Conservation (phyloP, 2,329 filamentous ascomycete genomes). For the Trichoderma guizhouense region DNA sequence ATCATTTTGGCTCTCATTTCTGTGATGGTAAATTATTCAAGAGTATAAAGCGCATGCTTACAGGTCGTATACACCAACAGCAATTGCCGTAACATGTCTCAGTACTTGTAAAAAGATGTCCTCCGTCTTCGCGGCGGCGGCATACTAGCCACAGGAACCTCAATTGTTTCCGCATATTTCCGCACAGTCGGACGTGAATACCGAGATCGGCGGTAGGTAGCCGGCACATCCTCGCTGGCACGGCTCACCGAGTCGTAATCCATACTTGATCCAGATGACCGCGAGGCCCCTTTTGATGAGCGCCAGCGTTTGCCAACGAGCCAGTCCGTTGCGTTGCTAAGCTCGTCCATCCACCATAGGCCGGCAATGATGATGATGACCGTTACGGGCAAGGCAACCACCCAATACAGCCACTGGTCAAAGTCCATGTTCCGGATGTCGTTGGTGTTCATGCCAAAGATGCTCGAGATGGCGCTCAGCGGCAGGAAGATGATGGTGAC, state of each 20-base stretch:
- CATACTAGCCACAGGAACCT: not conserved
- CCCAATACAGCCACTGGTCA: conserved; percentile 50
- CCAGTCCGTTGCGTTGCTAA: conserved; percentile 35
- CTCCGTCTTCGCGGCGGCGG: conserved; percentile 4
- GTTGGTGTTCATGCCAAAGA: conserved; percentile 53
- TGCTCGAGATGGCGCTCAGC: conserved; percentile 43
- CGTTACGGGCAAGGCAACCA: conserved; percentile 45
- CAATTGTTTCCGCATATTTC: not conserved
- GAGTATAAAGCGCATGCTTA: not conserved
- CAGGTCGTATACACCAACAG: not conserved
- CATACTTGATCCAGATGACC: not conserved
- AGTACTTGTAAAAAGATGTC: conserved; percentile 13
- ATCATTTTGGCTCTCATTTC: not conserved
- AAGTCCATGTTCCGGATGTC: conserved; percentile 49
- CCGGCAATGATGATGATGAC: conserved; percentile 37
- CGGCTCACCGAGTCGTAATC: not conserved
- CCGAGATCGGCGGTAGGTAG: not conserved
- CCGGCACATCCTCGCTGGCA: not conserved
- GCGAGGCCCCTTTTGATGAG: not conserved
- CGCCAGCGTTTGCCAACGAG: conserved; percentile 23
- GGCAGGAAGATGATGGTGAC: conserved; percentile 50
- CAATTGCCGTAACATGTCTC: not conserved
- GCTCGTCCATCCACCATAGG: conserved; percentile 43
- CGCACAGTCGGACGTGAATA: not conserved
- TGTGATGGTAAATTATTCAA: not conserved